Evolutionary conservation across 495 filamentous ascomycete genomes (phyloP).

Genomic region (Hypoxylon fragiforme): DNA sequence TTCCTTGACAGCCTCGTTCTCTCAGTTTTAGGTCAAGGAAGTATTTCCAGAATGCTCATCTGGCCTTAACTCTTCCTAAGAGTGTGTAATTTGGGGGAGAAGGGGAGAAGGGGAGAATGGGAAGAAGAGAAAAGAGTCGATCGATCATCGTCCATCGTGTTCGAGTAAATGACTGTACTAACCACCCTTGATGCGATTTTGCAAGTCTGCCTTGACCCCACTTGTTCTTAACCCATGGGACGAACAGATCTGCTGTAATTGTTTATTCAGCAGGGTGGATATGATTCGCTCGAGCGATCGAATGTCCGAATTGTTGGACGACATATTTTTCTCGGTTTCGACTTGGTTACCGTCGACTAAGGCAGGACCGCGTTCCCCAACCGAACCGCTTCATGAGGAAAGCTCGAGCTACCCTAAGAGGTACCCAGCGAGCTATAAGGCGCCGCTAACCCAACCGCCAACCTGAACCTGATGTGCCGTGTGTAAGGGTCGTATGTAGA

Average conservation of each 20-base stretch:
- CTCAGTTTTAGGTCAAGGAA: no score
- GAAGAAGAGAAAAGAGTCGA: not conserved
- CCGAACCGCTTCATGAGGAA: slow-evolving; percentile 26
- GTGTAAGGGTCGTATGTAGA: no score
- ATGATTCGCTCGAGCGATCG: slow-evolving; percentile 41
- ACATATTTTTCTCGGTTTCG: no score
- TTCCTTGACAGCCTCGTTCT: no score
- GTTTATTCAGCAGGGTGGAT: slow-evolving; percentile 60
- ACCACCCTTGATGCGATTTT: slow-evolving; percentile 76
- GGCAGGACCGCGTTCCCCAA: slow-evolving; percentile 12
- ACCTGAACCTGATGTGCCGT: no score
- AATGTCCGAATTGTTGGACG: slow-evolving; percentile 55
- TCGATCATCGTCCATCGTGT: no score
- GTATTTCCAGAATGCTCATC: no score
- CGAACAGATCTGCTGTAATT: slow-evolving; percentile 73
- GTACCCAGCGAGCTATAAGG: not conserved
- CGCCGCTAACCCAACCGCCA: no score
- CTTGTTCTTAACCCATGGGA: slow-evolving; percentile 69
- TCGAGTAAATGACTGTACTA: slow-evolving; percentile 43
- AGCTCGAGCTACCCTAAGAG: slow-evolving; percentile 8
- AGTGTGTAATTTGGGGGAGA: not conserved
- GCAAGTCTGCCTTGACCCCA: slow-evolving; percentile 80
- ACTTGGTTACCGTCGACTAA: slow-evolving; percentile 17
- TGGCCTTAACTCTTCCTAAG: no score
- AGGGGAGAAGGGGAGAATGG: slow-evolving; percentile 3